Conservation (phyloP, 2,329 filamentous ascomycete genomes). For the Raffaelea ambrosiae region DNA sequence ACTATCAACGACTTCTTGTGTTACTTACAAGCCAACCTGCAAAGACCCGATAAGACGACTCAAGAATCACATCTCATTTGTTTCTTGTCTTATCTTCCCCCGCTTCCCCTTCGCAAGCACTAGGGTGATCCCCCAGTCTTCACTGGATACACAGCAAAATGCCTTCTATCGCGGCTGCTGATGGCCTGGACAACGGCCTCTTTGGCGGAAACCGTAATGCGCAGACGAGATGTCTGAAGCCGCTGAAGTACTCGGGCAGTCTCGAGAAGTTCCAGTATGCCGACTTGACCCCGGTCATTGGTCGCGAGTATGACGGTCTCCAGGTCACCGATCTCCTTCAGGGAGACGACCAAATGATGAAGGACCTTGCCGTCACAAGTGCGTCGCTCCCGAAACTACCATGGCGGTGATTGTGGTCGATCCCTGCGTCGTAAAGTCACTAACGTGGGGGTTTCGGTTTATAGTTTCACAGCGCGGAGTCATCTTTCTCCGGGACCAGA, state of each 20-base stretch:
- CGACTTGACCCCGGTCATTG: slow-evolving; percentile 53
- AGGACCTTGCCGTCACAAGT: slow-evolving; percentile 61
- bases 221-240: slow-evolving; percentile 2
- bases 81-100: too few species aligned
- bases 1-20: too few species aligned
- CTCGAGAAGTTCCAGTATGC: slow-evolving; percentile 44
- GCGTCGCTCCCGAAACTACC: slow-evolving; percentile 12
- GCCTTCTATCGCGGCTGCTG: background rate
- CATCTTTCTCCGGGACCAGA: slow-evolving; percentile 54
- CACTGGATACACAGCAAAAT: too few species aligned
- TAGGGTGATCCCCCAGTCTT: too few species aligned
- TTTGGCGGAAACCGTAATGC: background rate
- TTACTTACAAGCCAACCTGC: too few species aligned
- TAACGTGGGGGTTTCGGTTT: too few species aligned
- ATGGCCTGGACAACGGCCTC: background rate
- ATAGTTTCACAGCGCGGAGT: slow-evolving; percentile 54
- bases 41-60: too few species aligned
- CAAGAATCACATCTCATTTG: too few species aligned
- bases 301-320: slow-evolving; percentile 49
- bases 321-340: slow-evolving; percentile 52
- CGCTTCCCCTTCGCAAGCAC: too few species aligned
- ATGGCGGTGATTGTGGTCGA: background rate
- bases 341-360: slow-evolving; percentile 51
- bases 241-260: slow-evolving; percentile 26
- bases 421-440: background rate